These are phyloP conservation scores for Nothophytophthora sp. DNA, from an alignment of 352 stramenopile species.

Conservation along the genomic window DNA sequence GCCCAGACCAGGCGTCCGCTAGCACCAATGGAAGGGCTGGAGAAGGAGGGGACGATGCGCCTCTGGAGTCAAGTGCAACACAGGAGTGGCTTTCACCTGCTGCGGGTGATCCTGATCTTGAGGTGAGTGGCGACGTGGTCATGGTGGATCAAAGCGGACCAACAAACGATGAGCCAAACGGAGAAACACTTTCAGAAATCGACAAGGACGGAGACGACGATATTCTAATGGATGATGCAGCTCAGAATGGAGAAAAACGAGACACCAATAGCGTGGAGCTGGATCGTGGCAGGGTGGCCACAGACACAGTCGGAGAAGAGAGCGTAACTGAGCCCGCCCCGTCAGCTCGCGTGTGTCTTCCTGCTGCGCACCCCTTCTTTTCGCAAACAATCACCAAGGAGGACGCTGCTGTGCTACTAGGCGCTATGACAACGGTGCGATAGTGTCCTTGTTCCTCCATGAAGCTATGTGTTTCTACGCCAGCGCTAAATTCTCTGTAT, in stretches of 20 bases:
- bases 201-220: constrained; percentile 2
- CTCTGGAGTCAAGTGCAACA: too few relatives aligned
- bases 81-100: too few relatives aligned
- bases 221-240: constrained; percentile 6
- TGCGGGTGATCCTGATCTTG: too few relatives aligned
- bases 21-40: not conserved
- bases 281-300: not conserved
- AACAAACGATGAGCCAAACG: not conserved
- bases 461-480: too few relatives aligned
- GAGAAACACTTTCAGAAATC: not conserved
- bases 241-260: constrained; percentile 3
- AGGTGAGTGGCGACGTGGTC: constrained; percentile 9
- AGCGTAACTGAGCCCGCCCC: not conserved
- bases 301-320: constrained; percentile 1
- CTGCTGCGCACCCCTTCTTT: constrained; percentile 34
- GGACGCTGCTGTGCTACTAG: constrained; percentile 20
- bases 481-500: constrained; percentile 1
- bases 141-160: not conserved
- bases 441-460: too few relatives aligned
- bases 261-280: not conserved
- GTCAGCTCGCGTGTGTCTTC: constrained; percentile 19
- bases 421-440: constrained; percentile 24
- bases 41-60: not conserved
- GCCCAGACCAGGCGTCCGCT: not conserved
- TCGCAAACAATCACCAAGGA: constrained; percentile 10